Evolutionary conservation across 176 grass and related monocot species (phyloP).

Genomic region (Echinochloa phyllopogon): DNA sequence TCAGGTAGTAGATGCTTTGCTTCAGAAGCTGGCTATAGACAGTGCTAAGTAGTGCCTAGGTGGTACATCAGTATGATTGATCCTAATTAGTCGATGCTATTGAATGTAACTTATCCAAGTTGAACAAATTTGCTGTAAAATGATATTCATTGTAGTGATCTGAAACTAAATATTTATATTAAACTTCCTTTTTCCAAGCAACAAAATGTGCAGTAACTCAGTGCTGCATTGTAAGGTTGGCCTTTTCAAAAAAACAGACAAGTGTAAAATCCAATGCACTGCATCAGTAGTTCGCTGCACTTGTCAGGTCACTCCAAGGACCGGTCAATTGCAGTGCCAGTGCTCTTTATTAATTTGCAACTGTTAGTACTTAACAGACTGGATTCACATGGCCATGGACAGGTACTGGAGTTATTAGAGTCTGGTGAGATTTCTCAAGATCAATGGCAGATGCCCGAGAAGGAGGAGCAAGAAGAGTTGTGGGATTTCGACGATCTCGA

Average conservation of each 20-base stretch:
- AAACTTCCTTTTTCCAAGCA: not conserved
- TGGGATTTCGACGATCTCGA: slow-evolving; percentile 82
- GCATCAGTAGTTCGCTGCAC: not conserved
- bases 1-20: not conserved
- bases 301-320: slow-evolving; percentile 19
- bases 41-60: not conserved
- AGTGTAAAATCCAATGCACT: slow-evolving; percentile 22
- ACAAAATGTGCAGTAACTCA: not conserved
- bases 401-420: slow-evolving; percentile 80
- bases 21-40: not conserved
- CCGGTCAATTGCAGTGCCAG: slow-evolving; percentile 24
- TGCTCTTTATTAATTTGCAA: slow-evolving; percentile 26
- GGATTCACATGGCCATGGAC: slow-evolving; percentile 12
- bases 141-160: not conserved
- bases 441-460: slow-evolving; percentile 70
- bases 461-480: slow-evolving; percentile 63
- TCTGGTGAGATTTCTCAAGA: slow-evolving; percentile 63
- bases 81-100: not conserved
- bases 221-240: slow-evolving; percentile 1
- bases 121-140: not conserved
- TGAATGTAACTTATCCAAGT: not conserved
- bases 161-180: not conserved
- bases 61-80: not conserved
- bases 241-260: not conserved
- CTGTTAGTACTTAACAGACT: slow-evolving; percentile 33